Evolutionary conservation across 306 rosid genomes (phyloP).

Genomic region (Cicer pinnatifidum): DNA sequence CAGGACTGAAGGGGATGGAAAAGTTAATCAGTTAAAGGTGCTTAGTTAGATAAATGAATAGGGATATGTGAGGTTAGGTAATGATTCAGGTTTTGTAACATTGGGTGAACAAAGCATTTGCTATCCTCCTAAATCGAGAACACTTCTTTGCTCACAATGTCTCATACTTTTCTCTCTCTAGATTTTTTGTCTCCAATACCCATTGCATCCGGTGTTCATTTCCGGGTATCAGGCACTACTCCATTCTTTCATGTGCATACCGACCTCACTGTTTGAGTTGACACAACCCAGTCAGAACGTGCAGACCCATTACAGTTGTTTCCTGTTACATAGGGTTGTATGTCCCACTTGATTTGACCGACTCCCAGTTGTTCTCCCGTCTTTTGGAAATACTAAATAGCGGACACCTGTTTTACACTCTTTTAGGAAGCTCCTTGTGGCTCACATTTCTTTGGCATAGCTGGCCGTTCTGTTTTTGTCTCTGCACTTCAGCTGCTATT

Average conservation of each 20-base stretch:
- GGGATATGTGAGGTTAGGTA: constrained; percentile 12
- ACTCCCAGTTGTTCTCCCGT: not conserved
- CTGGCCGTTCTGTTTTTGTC: not conserved
- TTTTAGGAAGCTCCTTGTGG: constrained; percentile 11
- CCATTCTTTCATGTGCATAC: not conserved
- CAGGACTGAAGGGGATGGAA: not conserved
- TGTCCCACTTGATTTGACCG: not conserved
- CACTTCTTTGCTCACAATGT: not conserved
- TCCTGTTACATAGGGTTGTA: not conserved
- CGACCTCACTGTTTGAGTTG: not conserved
- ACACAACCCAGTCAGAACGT: not conserved
- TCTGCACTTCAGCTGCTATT: not conserved
- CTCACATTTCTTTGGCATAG: not conserved
- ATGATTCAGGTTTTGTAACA: not conserved
- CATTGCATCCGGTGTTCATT: not conserved
- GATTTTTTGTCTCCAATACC: not conserved
- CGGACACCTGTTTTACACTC: not conserved
- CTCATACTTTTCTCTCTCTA: not conserved
- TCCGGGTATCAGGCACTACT: not conserved
- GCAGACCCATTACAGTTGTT: not conserved
- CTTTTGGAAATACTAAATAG: not conserved
- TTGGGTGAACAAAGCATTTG: constrained; percentile 1
- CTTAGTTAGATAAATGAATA: not conserved
- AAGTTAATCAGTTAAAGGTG: not conserved
- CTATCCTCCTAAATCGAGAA: not conserved